Conservation (phyloP, 352 stramenopile genomes). For the Phytophthora podocarpi region DNA sequence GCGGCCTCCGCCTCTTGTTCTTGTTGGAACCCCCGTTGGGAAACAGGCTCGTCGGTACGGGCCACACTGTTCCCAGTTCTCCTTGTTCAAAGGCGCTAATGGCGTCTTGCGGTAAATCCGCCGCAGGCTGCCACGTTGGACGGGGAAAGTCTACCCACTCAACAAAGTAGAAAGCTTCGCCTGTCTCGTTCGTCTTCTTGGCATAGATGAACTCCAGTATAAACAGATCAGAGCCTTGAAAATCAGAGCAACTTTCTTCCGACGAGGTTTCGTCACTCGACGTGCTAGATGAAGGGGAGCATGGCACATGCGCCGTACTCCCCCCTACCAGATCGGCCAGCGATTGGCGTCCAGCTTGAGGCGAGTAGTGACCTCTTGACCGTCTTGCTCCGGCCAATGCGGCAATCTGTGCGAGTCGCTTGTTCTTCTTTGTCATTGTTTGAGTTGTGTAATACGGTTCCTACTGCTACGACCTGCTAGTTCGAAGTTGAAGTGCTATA, state of each 20-base stretch:
- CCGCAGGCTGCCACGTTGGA: slow-evolving; percentile 8
- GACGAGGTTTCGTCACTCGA: too few species aligned
- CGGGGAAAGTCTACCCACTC: background rate
- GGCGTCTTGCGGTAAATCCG: slow-evolving; percentile 10
- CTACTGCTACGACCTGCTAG: too few species aligned
- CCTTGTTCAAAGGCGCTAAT: background rate
- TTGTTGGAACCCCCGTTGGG: background rate
- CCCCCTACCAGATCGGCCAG: too few species aligned
- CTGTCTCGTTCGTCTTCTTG: slow-evolving; percentile 7
- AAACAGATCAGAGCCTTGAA: slow-evolving; percentile 1
- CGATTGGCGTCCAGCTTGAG: too few species aligned
- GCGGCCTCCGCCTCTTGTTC: background rate
- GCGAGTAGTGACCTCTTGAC: too few species aligned
- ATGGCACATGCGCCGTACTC: too few species aligned
- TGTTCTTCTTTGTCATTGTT: too few species aligned
- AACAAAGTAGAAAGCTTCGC: background rate
- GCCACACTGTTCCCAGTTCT: slow-evolving; percentile 1
- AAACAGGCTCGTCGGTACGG: background rate
- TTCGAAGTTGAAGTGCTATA: too few species aligned
- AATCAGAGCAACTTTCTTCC: background rate
- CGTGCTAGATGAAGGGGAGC: too few species aligned
- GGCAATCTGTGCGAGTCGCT: too few species aligned
- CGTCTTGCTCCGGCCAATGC: too few species aligned
- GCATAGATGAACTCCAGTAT: background rate
- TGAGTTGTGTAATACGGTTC: too few species aligned